Conservation (phyloP, 768 basidiomycete genomes). For the Sistotremastrum suecicum region DNA sequence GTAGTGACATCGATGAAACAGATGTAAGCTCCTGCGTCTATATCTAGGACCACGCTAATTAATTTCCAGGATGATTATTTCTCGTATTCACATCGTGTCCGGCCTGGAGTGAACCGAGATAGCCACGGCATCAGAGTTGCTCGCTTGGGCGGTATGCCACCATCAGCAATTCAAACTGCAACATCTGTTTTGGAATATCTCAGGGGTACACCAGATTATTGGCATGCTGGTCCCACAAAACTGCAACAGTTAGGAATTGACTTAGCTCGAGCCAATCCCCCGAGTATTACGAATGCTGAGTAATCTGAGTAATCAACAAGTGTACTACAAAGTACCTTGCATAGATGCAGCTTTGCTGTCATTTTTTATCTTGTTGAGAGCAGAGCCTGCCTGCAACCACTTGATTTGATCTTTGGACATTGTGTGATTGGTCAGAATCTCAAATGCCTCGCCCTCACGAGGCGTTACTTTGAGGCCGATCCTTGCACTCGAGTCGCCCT, state of each 20-base stretch:
- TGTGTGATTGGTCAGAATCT: conserved; percentile 70
- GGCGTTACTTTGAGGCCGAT: conserved; percentile 56
- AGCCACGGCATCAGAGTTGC: conserved; percentile 90
- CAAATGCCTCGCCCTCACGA: conserved; percentile 43
- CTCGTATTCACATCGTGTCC: conserved; percentile 69
- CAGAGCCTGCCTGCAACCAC: conserved; percentile 82
- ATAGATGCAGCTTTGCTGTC: conserved; percentile 2
- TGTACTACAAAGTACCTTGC: conserved; percentile 20
- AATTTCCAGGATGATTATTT: conserved; percentile 53
- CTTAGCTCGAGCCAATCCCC: no score
- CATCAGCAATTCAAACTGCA: conserved; percentile 45
- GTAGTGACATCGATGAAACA: conserved; percentile 73
- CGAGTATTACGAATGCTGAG: no score
- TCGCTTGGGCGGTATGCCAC: conserved; percentile 72
- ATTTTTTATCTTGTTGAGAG: conserved; percentile 54
- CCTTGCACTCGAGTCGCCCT: conserved; percentile 25
- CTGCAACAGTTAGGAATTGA: background rate
- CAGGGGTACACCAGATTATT: conserved; percentile 3
- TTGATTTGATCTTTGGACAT: conserved; percentile 83
- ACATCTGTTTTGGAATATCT: conserved; percentile 33
- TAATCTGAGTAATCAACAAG: background rate
- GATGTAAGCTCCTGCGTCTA: conserved; percentile 31
- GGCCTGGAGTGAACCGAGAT: conserved; percentile 75
- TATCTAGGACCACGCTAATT: background rate
- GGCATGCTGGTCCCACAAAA: conserved; percentile 5